Evolutionary conservation across 2,329 filamentous ascomycete species (phyloP), one percentile per base, ranked within the genome.

Genomic region (Pseudofabraea citricarpa): DNA sequence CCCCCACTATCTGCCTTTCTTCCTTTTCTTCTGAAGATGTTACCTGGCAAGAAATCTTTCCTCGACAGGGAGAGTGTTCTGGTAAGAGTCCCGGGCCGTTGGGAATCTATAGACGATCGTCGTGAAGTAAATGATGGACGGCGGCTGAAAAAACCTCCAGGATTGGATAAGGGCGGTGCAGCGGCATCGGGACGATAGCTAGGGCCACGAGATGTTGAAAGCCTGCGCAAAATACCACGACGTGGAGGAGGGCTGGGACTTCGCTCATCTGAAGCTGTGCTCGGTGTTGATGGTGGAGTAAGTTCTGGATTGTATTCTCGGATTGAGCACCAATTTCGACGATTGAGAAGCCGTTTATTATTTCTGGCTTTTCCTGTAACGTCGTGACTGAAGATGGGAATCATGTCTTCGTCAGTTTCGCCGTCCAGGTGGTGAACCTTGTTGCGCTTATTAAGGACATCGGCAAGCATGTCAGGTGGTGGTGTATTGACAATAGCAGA

Each of bases 321-420:
- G 56, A 98, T 95, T 3, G 89, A 87, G 63, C 91, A 97, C 87
- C 91, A 98, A 62, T 98, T 98, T 23, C 93, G 79, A 46, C 93
- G 85, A 16, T 90, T 90, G 8, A 97, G 72, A 2, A 98, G 72
- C 47, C 84, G 82, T 58, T 89, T 94, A 64, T 98, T 98, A 65
- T 95, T 97, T 49, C 93, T 79, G 16, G 82, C 75, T 63, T 89
- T 94, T 31, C 88, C 87, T 56, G 96, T 90, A 2, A 96, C 88
- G 52, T 94, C 93, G 45, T 89, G 81, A 2, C 76, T 79, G 63
- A 98, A 98, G 48, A 98, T 81, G 0, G 91, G 89, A 33, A 97
- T 93, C 87, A 98, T 94, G 64, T 88, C 82, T 65, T 98, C 93
- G 45, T 97, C 88, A 0, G 93, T 98, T 44, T 90, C 72, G 47